Evolutionary conservation across 352 stramenopile species (phyloP).

Genomic region (Globisporangium emineosum): DNA sequence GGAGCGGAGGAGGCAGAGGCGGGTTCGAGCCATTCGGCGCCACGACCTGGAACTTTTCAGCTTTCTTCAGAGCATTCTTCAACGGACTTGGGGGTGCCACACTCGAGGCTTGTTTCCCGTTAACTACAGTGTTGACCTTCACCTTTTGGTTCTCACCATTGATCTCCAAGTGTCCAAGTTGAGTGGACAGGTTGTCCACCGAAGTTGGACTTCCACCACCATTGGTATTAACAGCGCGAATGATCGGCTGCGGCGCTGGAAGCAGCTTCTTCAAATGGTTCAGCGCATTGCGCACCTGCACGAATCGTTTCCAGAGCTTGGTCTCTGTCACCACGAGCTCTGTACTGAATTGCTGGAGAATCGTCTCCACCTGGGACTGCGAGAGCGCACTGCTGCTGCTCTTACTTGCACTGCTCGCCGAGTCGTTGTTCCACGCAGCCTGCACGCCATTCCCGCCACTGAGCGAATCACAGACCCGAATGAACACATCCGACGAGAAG

Average conservation of each 20-base stretch:
- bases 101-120: background rate
- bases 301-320: slow-evolving; percentile 3
- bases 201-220: background rate
- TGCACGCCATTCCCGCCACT: slow-evolving; percentile 9
- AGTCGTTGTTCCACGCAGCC: slow-evolving; percentile 16
- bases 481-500: slow-evolving; percentile 67
- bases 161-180: slow-evolving; percentile 12
- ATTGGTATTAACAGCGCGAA: background rate
- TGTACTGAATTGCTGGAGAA: slow-evolving; percentile 2
- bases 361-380: slow-evolving; percentile 23
- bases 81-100: background rate
- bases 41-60: background rate
- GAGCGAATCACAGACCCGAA: slow-evolving; percentile 36
- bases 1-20: background rate
- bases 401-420: background rate
- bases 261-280: slow-evolving; percentile 11
- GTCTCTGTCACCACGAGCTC: slow-evolving; percentile 2
- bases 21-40: background rate
- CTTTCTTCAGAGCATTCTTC: background rate
- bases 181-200: slow-evolving; percentile 1
- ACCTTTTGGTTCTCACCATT: background rate
- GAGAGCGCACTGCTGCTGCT: slow-evolving; percentile 15
- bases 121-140: background rate
- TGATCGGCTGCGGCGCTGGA: background rate
- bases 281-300: background rate